A percentile compares a stretch with the other conserved stretches of the same genome.
phyloP scores from a whole-genome alignment of 129 eudicot genomes.

The Ambrosia trifida region DNA sequence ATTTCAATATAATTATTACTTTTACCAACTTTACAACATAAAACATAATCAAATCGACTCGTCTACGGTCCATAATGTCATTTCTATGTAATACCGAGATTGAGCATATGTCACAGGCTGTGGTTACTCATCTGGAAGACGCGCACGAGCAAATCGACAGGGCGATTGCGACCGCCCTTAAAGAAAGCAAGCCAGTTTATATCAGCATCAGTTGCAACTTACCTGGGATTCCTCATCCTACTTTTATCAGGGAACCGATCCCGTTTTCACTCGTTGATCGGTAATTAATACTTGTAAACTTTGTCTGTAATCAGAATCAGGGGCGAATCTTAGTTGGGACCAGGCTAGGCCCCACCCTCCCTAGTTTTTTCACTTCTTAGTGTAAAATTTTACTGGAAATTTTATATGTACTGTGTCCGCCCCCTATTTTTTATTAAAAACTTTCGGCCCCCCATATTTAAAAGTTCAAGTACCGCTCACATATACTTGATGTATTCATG shows the following conservation, averaged over 20 bases:
- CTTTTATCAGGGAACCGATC: conserved; percentile 55
- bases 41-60: neutral
- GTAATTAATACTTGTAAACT: conserved; percentile 22
- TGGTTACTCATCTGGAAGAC: conserved; percentile 59
- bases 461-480: neutral
- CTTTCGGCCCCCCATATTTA: too few relatives aligned
- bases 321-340: too few relatives aligned
- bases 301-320: neutral
- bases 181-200: conserved; percentile 67
- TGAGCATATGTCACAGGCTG: conserved; percentile 39
- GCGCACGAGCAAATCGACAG: conserved; percentile 57
- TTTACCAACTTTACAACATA: neutral
- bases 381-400: too few relatives aligned
- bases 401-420: too few relatives aligned
- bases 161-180: conserved; percentile 56
- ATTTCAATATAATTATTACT: neutral
- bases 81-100: neutral
- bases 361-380: too few relatives aligned
- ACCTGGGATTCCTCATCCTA: conserved; percentile 58
- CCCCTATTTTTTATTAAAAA: too few relatives aligned
- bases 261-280: conserved; percentile 47
- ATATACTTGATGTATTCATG: neutral
- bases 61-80: neutral
- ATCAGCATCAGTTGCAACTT: conserved; percentile 62
- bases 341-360: too few relatives aligned